These are phyloP conservation scores for Ascochyta viciae-villosae DNA, from an alignment of 2,329 filamentous ascomycete species.

Conservation along the genomic window DNA sequence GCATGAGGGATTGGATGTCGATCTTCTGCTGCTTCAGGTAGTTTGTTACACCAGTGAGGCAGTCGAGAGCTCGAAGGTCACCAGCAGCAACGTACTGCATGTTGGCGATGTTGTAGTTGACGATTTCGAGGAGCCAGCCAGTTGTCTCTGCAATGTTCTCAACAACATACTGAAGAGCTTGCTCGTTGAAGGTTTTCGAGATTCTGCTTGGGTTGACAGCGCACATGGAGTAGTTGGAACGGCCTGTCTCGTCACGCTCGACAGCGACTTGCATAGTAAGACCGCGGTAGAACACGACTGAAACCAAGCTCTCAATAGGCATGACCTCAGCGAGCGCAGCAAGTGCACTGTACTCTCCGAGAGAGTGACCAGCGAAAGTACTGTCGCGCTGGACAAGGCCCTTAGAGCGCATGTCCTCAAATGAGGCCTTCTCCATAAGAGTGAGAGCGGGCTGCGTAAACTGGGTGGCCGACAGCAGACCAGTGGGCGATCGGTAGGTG, in stretches of 20 bases:
- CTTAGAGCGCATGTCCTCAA: conserved; percentile 98
- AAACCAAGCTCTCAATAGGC: conserved; percentile 98
- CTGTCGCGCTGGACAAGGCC: conserved; percentile 94
- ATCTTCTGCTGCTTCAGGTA: conserved; percentile 97
- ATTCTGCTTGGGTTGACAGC: conserved; percentile 98
- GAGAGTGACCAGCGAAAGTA: conserved; percentile 96
- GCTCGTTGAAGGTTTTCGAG: conserved; percentile 98
- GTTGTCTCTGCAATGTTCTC: conserved; percentile 94
- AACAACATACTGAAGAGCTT: conserved; percentile 94
- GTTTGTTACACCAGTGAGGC: conserved; percentile 82
- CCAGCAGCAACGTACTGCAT: conserved; percentile 74
- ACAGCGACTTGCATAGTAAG: conserved; percentile 99
- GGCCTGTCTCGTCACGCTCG: conserved; percentile 88
- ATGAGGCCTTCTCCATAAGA: conserved; percentile 99
- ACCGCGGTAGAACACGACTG: conserved; percentile 98
- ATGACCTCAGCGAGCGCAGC: conserved; percentile 97
- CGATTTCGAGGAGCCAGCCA: conserved; percentile 95
- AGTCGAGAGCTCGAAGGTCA: conserved; percentile 71
- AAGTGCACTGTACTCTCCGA: conserved; percentile 97
- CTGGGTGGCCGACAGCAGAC: conserved; percentile 93
- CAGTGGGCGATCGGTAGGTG: conserved; percentile 94
- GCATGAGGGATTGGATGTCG: conserved; percentile 91
- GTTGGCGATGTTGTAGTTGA: conserved; percentile 86
- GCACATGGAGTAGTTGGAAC: conserved; percentile 99
- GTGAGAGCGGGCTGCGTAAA: conserved; percentile 98